These are phyloP conservation scores for Hanseniaspora singularis DNA, from an alignment of 805 yeast species.

Conservation along the genomic window DNA sequence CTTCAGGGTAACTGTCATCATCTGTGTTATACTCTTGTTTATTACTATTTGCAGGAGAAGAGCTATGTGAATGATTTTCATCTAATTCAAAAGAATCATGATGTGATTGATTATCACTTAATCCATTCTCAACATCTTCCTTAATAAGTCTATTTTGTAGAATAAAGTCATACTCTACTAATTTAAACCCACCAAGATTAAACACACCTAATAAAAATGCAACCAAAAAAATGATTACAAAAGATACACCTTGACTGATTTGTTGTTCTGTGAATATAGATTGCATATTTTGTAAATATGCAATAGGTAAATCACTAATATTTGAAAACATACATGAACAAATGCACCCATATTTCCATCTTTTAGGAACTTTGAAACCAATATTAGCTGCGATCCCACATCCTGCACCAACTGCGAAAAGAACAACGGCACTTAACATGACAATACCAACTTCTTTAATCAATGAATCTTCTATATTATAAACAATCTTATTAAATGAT, in stretches of 20 bases:
- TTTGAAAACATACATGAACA: constrained; percentile 64
- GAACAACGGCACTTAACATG: constrained; percentile 38
- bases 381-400: constrained; percentile 31
- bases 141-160: constrained; percentile 20
- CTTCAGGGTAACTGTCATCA: too few species aligned
- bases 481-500: constrained; percentile 50
- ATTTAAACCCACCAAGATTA: constrained; percentile 60
- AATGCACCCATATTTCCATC: constrained; percentile 61
- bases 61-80: neutral
- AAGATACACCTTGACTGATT: constrained; percentile 70
- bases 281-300: constrained; percentile 58
- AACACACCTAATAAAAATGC: constrained; percentile 55
- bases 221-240: constrained; percentile 64
- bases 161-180: constrained; percentile 58
- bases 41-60: neutral
- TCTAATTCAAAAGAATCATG: too few species aligned
- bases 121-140: constrained; percentile 20
- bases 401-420: constrained; percentile 40
- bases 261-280: constrained; percentile 45
- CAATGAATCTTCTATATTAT: constrained; percentile 49
- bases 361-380: constrained; percentile 41
- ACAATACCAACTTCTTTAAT: constrained; percentile 60
- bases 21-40: neutral
- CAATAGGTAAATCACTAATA: constrained; percentile 67
- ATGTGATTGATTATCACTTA: too few species aligned